Base-by-base conservation (phyloP, 2,329 filamentous ascomycete species). In the Xylariaceae sp. region DNA sequence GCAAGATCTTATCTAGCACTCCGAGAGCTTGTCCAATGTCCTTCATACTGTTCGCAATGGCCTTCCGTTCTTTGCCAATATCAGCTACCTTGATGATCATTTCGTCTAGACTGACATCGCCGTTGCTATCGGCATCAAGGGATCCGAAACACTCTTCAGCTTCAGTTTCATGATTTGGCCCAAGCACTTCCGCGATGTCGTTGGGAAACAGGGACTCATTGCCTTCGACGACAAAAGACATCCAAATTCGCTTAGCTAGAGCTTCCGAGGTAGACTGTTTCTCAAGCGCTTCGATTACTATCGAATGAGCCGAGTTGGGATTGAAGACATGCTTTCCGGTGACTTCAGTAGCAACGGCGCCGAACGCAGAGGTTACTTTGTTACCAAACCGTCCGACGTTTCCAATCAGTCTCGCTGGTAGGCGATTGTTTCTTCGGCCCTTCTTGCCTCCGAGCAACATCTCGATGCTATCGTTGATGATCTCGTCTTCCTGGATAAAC, bases 291-390 rank as follows among this genome's bases (percentile, higher is more conserved):
- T 94, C 83, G 11, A 94, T 75, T 5, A 97, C 89, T 39, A 97
- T 82, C 0, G 89, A 93, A 64, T 96, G 91, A 1, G 91, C 84
- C 5, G 90, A 87, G 59, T 88, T 92, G 12, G 89, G 85, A 66
- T 96, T 95, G 71, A 97, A 95, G 19, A 96, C 86, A 60, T 95
- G 83, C 70, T 94, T 95, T 54, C 93, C 93, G 0, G 93, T 95
- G 49, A 98, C 91, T 60, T 97, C 93, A 2, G 88, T 88, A 2
- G 93, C 92, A 40, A 97, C 82, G 59, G 95, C 93, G 20, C 93
- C 93, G 65, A 97, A 94, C 0, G 85, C 87, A 2, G 89, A 91
- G 0, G 91, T 95, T 50, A 97, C 82, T 69, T 95, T 95, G 73
- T 94, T 92, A 59, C 92, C 92, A 44, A 95, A 75, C 19, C 90